Conservation (phyloP, 768 basidiomycete species). For the Boletus barrowsii region DNA sequence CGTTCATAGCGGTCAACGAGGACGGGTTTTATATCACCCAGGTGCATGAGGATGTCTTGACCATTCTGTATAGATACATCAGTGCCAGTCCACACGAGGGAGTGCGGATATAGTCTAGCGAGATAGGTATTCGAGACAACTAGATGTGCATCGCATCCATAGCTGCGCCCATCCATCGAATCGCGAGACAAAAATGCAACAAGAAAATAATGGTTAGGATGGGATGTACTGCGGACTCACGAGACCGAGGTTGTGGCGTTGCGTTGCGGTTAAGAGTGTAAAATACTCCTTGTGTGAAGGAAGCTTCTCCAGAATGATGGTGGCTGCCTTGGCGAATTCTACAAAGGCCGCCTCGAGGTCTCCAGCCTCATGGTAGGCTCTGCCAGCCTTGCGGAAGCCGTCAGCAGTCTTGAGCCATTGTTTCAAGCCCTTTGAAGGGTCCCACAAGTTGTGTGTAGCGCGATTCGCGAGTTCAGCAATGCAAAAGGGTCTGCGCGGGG, state of each 20-base stretch:
- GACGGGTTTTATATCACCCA: slow-evolving; percentile 60
- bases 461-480: slow-evolving; percentile 66
- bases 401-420: slow-evolving; percentile 65
- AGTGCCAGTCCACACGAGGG: slow-evolving; percentile 9
- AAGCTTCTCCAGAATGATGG: slow-evolving; percentile 75
- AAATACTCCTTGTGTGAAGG: slow-evolving; percentile 68
- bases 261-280: slow-evolving; percentile 49
- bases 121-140: background rate
- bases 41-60: slow-evolving; percentile 65
- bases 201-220: background rate
- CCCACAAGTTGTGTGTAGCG: slow-evolving; percentile 55
- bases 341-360: slow-evolving; percentile 75
- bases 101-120: background rate
- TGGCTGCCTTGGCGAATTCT: slow-evolving; percentile 68
- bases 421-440: slow-evolving; percentile 59
- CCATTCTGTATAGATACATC: slow-evolving; percentile 52
- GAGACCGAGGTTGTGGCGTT: slow-evolving; percentile 64
- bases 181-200: background rate
- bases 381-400: slow-evolving; percentile 55
- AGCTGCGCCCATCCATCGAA: background rate
- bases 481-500: slow-evolving; percentile 46
- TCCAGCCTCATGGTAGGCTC: slow-evolving; percentile 41
- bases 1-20: slow-evolving; percentile 63
- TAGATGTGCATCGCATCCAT: background rate
- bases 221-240: slow-evolving; percentile 46